phyloP scores from a whole-genome alignment of 495 filamentous ascomycete species.

The Monascus purpureus region DNA sequence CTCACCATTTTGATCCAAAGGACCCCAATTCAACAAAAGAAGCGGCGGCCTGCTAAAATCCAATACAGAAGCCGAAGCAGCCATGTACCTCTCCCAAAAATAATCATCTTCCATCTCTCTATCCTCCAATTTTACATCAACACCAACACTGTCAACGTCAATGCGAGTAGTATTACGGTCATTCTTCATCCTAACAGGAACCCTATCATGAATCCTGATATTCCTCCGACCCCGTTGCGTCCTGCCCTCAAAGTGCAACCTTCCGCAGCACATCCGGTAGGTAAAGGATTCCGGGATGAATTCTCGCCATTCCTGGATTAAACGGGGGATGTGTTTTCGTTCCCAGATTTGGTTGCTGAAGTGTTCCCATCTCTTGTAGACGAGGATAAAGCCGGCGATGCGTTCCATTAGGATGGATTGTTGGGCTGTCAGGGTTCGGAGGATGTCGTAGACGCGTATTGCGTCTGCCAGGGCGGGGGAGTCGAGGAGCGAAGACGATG shows the following conservation, averaged over 20 bases:
- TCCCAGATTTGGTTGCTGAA: constrained; percentile 12
- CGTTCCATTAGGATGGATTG: constrained; percentile 12
- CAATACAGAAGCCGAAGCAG: constrained; percentile 3
- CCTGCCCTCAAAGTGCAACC: constrained; percentile 10
- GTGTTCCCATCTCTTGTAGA: constrained; percentile 10
- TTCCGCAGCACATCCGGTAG: constrained; percentile 17
- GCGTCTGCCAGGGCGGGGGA: constrained; percentile 19
- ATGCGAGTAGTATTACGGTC: constrained; percentile 2
- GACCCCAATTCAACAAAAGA: constrained; percentile 10
- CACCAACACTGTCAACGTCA: no score
- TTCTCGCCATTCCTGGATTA: constrained; percentile 34
- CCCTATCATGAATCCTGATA: constrained; percentile 2
- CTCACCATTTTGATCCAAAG: no score
- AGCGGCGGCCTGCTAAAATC: constrained; percentile 9
- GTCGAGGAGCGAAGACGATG: constrained; percentile 5
- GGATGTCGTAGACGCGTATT: constrained; percentile 22
- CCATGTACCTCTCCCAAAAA: constrained; percentile 5
- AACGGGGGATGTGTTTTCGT: constrained; percentile 21
- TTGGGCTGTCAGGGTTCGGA: constrained; percentile 19
- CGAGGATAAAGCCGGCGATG: constrained; percentile 8
- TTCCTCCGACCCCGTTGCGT: constrained; percentile 3
- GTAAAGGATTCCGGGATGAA: constrained; percentile 26
- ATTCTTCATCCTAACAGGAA: constrained; percentile 9
- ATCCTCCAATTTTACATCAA: constrained; percentile 2
- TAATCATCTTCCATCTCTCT: constrained; percentile 10